Evolutionary conservation across 176 grass and related monocot genomes (phyloP), one percentile per base, ranked within the genome.

Genomic region (Aegilops speltoides): DNA sequence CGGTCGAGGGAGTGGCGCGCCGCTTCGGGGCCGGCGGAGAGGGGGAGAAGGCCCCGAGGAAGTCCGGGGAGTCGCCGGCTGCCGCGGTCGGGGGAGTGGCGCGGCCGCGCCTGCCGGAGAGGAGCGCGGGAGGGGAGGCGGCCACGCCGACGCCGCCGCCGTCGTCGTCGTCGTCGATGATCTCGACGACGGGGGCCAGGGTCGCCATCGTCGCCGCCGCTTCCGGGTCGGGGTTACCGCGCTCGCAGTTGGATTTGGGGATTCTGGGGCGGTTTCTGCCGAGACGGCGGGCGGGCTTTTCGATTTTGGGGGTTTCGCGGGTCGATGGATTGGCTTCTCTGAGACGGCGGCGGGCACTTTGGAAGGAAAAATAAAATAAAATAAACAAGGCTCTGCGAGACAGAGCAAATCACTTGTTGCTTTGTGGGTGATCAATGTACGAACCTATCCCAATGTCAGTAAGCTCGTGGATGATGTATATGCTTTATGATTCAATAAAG

Each of bases 201-300:
- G 73, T 0, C 19, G 46, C 74, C 74, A 77, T 76, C 17, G 24
- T 15, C n/a, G 71, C 40, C 0, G 40, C 13, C 38, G 23, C 72
- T 48, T 48, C 7, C 41, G 0, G 23, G 71, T 12, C 43, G 19
- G 19, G 54, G 54, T 57, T 57, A 37, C 54, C 54, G 54, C 54
- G 54, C 54, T 31, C 46, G 25, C 52, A 4, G 74, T 56, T 29
- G 74, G 74, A 77, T 77, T 77, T 77, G 26, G 74, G 74, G 74
- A 77, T 33, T 77, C 10, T 11, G 3, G 28, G 33, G 31, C 26
- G 46, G 17, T 77, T 77, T 77, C 23, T 20, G 74, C 16, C 2
- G 26, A 77, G 46, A 31, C 26, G 46, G 74, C 16, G 45, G 73
- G 26, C 19, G 45, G 74, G 26, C 6, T 54, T 76, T 76, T 56